A percentile compares a stretch with the other conserved stretches of the same genome.
Conservation (phyloP, 139 green algal genomes). For the Asterochloris erici region DNA sequence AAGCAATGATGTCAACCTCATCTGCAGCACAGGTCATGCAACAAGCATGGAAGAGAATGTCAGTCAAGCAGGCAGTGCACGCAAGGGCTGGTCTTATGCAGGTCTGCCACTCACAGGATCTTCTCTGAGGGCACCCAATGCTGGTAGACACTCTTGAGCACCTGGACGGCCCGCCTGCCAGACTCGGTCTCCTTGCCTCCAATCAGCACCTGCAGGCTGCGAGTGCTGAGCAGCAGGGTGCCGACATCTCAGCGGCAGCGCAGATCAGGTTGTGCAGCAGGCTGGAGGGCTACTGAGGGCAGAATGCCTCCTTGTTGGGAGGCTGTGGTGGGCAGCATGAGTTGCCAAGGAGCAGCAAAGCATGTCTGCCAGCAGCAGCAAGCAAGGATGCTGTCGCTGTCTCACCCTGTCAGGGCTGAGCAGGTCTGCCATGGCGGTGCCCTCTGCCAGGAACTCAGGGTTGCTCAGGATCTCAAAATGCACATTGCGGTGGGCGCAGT, state of each 20-base stretch:
- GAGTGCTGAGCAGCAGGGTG: constrained; percentile 11
- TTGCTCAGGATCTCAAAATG: constrained; percentile 96
- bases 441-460: constrained; percentile 88
- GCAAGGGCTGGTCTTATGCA: no score
- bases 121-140: constrained; percentile 94
- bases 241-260: background rate
- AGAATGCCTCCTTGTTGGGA: no score
- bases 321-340: no score
- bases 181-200: constrained; percentile 80
- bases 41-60: no score
- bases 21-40: no score
- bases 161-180: constrained; percentile 67
- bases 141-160: constrained; percentile 85
- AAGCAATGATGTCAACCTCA: no score
- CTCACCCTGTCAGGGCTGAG: constrained; percentile 69
- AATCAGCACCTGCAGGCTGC: constrained; percentile 65
- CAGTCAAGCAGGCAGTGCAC: no score
- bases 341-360: no score
- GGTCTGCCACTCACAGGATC: constrained; percentile 80
- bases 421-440: constrained; percentile 85
- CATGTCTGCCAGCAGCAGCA: background rate
- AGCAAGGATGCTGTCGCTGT: background rate
- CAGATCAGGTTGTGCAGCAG: no score
- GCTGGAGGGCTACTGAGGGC: no score
- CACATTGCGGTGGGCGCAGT: constrained; percentile 66